A percentile compares a stretch with the other conserved stretches of the same genome.
Conservation (phyloP, 805 yeast species). For the Brettanomyces nanus region DNA sequence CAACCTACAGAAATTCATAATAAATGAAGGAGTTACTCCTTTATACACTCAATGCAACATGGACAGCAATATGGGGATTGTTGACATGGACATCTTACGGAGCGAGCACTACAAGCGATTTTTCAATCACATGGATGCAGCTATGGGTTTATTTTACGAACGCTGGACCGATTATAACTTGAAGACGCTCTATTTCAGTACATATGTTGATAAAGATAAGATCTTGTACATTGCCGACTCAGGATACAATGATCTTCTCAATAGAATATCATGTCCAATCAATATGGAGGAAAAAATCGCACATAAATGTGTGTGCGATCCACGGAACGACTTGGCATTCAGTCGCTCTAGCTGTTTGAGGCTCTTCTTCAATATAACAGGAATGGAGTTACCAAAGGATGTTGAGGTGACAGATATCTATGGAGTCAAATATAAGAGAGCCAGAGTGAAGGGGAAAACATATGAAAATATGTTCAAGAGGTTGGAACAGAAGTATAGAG, state of each 20-base stretch:
- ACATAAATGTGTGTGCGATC: conserved; percentile 19
- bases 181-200: conserved; percentile 30
- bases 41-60: conserved; percentile 38
- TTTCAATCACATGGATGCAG: conserved; percentile 37
- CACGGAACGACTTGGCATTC: conserved; percentile 33
- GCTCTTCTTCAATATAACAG: conserved; percentile 24
- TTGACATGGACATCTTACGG: conserved; percentile 41
- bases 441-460: background rate
- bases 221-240: conserved; percentile 44
- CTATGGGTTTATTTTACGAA: conserved; percentile 50
- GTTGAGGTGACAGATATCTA: background rate
- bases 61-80: conserved; percentile 55
- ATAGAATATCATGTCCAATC: conserved; percentile 15
- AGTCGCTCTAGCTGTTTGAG: conserved; percentile 40
- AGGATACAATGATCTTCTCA: conserved; percentile 14
- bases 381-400: background rate
- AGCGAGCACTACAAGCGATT: conserved; percentile 36
- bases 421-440: background rate
- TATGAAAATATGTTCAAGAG: background rate
- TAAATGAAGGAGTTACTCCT: background rate
- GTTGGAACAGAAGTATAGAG: background rate
- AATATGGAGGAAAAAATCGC: conserved; percentile 8
- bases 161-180: conserved; percentile 53
- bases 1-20: background rate
- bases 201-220: conserved; percentile 35